Evolutionary conservation across 805 yeast genomes (phyloP).

Genomic region (Candida stauntonica): DNA sequence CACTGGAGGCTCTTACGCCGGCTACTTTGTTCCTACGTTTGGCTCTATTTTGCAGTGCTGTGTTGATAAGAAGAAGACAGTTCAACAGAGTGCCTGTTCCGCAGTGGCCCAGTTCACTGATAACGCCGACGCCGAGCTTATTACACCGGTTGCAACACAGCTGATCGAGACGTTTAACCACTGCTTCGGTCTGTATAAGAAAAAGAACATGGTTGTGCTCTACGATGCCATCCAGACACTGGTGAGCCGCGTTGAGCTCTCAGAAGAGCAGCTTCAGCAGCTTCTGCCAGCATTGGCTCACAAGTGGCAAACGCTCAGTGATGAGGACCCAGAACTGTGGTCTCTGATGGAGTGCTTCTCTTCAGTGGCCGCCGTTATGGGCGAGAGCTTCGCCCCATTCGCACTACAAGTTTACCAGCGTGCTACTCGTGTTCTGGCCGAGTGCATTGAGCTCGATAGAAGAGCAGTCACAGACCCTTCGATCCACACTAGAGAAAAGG

Average conservation of each 20-base stretch:
- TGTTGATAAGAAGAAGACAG: constrained; percentile 80
- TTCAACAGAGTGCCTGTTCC: constrained; percentile 92
- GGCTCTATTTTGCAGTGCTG: constrained; percentile 72
- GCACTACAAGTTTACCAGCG: constrained; percentile 84
- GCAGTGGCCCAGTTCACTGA: constrained; percentile 84
- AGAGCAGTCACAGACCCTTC: constrained; percentile 61
- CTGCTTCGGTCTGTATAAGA: constrained; percentile 76
- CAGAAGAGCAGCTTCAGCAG: constrained; percentile 52
- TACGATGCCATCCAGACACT: constrained; percentile 91
- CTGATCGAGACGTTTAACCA: constrained; percentile 64
- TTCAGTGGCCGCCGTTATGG: constrained; percentile 81
- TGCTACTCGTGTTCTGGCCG: constrained; percentile 63
- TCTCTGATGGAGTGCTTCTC: constrained; percentile 92
- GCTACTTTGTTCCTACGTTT: constrained; percentile 71
- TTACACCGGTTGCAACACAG: constrained; percentile 56
- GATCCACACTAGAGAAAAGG: constrained; percentile 78
- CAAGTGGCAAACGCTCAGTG: constrained; percentile 74
- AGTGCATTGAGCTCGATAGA: constrained; percentile 63
- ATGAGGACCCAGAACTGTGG: constrained; percentile 84
- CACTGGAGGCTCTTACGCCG: constrained; percentile 56
- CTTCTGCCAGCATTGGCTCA: constrained; percentile 77
- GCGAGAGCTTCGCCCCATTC: constrained; percentile 81
- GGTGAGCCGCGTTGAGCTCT: constrained; percentile 64
- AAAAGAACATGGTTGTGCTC: constrained; percentile 72
- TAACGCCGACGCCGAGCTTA: constrained; percentile 56